These are phyloP conservation scores for Suhomyces kunorum DNA, from an alignment of 1,139 yeast species.

Conservation along the genomic window DNA sequence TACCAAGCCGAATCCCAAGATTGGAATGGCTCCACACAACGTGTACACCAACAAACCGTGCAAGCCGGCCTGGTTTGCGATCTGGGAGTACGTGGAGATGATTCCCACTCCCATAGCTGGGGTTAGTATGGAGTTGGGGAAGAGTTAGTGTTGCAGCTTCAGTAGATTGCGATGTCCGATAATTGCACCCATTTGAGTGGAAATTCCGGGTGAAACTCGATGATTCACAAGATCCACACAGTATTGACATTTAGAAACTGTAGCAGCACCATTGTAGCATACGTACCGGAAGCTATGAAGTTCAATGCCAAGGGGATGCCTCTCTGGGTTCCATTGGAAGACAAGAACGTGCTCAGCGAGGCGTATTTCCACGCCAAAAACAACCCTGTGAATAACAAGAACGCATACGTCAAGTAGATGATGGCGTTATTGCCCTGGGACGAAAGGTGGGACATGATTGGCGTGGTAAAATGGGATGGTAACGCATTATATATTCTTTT, in stretches of 20 bases:
- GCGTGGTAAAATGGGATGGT: conserved; percentile 1
- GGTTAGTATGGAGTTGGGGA: no score
- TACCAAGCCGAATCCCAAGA: conserved; percentile 73
- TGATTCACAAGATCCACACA: conserved; percentile 6
- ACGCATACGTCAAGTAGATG: conserved; percentile 71
- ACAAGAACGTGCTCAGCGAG: conserved; percentile 55
- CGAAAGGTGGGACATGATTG: conserved; percentile 23
- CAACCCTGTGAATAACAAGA: conserved; percentile 60
- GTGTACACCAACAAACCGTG: conserved; percentile 87
- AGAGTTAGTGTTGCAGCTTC: no score
- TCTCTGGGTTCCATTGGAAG: conserved; percentile 77
- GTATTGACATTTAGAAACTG: no score
- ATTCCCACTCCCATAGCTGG: conserved; percentile 90
- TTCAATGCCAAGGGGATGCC: conserved; percentile 83
- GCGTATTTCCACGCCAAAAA: conserved; percentile 56
- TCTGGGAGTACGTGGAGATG: conserved; percentile 79
- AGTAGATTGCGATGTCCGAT: no score
- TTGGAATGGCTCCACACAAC: conserved; percentile 79
- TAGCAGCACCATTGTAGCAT: no score
- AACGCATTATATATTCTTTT: neutral
- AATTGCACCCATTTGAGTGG: no score
- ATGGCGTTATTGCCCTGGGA: conserved; percentile 65
- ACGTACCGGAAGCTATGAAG: conserved; percentile 87
- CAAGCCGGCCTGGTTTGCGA: conserved; percentile 82
- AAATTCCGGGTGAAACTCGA: conserved; percentile 52